Conservation (phyloP, 1,284 basidiomycete species). For the Limonomyces culmigenus region DNA sequence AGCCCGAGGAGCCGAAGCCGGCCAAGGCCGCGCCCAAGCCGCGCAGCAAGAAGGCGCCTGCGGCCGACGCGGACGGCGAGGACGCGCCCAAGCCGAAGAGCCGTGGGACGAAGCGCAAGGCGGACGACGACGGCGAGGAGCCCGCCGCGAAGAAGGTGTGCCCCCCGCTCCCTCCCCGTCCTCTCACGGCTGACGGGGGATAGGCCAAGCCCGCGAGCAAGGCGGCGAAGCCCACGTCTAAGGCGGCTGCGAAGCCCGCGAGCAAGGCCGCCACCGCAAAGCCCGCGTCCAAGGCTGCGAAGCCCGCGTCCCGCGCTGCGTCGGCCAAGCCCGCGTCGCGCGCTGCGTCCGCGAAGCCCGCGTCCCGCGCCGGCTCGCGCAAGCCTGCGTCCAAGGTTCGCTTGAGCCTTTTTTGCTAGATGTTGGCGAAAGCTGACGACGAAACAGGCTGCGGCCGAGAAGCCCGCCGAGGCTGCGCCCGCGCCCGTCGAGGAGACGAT, state of each 20-base stretch:
- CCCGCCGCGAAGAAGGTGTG: slow-evolving; percentile 18
- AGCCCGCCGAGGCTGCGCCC: not conserved
- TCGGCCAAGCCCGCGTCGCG: slow-evolving; percentile 5
- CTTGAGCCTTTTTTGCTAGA: too few relatives aligned
- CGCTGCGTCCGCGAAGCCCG: slow-evolving; percentile 2
- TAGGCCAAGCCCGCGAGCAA: slow-evolving; percentile 13
- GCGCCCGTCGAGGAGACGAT: slow-evolving; percentile 5
- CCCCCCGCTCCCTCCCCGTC: slow-evolving; percentile 1
- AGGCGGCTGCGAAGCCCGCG: slow-evolving; percentile 11
- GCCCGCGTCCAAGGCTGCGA: slow-evolving; percentile 2
- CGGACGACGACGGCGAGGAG: slow-evolving; percentile 11
- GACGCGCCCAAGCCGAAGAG: slow-evolving; percentile 38
- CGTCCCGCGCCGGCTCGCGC: not conserved
- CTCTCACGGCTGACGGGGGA: not conserved
- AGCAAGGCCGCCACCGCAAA: slow-evolving; percentile 6
- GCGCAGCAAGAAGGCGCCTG: slow-evolving; percentile 31
- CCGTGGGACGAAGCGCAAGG: slow-evolving; percentile 27
- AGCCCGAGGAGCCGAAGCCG: too few relatives aligned
- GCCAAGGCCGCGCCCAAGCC: slow-evolving; percentile 38
- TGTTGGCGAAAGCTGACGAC: too few relatives aligned
- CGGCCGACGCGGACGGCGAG: slow-evolving; percentile 12
- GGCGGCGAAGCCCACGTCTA: slow-evolving; percentile 11
- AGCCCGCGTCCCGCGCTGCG: not conserved
- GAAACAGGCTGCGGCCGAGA: slow-evolving; percentile 4
- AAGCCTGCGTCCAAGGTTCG: slow-evolving; percentile 2